Evolutionary conservation across 768 basidiomycete genomes (phyloP), one percentile per base, ranked within the genome.

Genomic region (Amanita molliuscula): DNA sequence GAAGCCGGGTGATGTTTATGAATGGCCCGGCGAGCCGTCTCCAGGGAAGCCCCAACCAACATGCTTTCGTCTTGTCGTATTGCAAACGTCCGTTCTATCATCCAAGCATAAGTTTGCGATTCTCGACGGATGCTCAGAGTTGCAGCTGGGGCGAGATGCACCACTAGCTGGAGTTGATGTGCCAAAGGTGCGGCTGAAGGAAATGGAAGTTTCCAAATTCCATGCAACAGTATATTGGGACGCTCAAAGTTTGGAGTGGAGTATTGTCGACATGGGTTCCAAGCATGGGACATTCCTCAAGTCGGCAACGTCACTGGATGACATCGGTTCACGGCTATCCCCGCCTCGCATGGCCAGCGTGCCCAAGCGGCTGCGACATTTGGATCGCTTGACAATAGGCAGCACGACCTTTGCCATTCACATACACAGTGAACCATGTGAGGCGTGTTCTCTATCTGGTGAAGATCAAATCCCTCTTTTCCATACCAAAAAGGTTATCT

Each of bases 251-350:
- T 61, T 65, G 11, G 75, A 77, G 51, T 91, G 88, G 88, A 74
- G 76, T 2, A 66, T 87, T 26, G 86, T 89, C 8, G 89, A 92
- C 61, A 86, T 86, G 81, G 89, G 86, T 8, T 87, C 84, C 47
- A 84, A 81, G 62, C 89, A 92, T 55, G 89, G 89, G 3, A 90
- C 88, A 0, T 90, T 81, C 61, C 49, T 87, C 51, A 65, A 62
- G 38, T 56, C 64, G n/a, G 65, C 62, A 25, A 55, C 59, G 34
- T 53, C 55, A 13, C 18, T 16, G 18, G 51, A 58, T 29, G 59
- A 60, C 21, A 31, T 58, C 46, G 76, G 77, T 15, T 55, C 61
- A 42, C 75, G 85, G 42, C 67, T 90, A 41, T 88, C 87, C 28
- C 74, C 77, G 35, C 61, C 82, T 31, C 76, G 82, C 47, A 67